Evolutionary conservation across 176 grass and related monocot genomes (phyloP).

Genomic region (Oryza glaberrima): DNA sequence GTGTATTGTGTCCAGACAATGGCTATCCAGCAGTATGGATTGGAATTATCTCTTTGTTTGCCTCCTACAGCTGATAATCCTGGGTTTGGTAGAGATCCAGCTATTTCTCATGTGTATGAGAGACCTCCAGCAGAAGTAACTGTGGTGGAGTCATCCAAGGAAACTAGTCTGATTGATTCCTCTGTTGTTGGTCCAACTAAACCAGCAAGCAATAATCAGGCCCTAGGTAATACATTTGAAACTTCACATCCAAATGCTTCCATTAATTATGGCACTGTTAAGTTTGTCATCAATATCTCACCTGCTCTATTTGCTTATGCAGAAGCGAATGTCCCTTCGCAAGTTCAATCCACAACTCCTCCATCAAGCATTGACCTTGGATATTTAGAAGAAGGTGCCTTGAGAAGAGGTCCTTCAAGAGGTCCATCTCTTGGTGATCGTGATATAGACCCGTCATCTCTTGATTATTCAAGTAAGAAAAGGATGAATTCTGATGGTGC

Average conservation of each 20-base stretch:
- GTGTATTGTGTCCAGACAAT: slow-evolving; percentile 96
- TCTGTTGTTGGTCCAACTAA: slow-evolving; percentile 37
- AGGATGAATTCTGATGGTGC: slow-evolving; percentile 41
- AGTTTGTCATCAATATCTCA: slow-evolving; percentile 47
- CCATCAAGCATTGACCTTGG: slow-evolving; percentile 48
- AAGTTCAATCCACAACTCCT: slow-evolving; percentile 41
- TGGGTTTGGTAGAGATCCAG: slow-evolving; percentile 56
- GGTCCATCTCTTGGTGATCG: slow-evolving; percentile 48
- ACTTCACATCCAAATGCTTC: slow-evolving; percentile 26
- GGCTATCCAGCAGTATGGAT: slow-evolving; percentile 93
- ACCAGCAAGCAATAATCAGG: slow-evolving; percentile 35
- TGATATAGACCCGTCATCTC: slow-evolving; percentile 52
- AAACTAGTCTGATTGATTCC: slow-evolving; percentile 23
- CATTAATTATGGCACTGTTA: slow-evolving; percentile 36
- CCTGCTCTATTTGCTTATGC: slow-evolving; percentile 38
- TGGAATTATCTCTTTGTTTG: slow-evolving; percentile 86
- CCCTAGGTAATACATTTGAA: slow-evolving; percentile 37
- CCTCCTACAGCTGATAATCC: slow-evolving; percentile 57
- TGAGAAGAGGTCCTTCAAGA: slow-evolving; percentile 55
- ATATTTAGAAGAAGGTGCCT: slow-evolving; percentile 43
- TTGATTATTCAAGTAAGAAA: slow-evolving; percentile 48
- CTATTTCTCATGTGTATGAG: slow-evolving; percentile 51
- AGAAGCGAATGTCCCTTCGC: slow-evolving; percentile 48
- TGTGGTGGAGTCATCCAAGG: slow-evolving; percentile 38
- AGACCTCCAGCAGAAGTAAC: slow-evolving; percentile 42